Conservation (phyloP, 1,139 yeast species). For the Diutina pseudorugosa region DNA sequence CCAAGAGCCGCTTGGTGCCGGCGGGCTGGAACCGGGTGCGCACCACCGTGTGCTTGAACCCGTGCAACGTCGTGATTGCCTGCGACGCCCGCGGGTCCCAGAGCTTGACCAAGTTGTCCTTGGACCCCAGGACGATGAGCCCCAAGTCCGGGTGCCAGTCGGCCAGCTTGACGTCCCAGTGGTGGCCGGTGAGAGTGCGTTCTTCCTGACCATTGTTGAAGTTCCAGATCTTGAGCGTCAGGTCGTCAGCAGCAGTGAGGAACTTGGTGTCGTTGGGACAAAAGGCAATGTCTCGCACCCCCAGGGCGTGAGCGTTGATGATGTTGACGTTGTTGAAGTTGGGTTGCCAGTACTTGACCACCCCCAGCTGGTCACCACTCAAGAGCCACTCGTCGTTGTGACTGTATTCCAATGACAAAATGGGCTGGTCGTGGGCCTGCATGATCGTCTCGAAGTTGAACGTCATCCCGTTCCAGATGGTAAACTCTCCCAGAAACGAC, state of each 20-base stretch:
- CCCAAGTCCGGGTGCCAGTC: constrained; percentile 96
- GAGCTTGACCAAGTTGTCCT: constrained; percentile 81
- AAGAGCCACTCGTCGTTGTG: constrained; percentile 92
- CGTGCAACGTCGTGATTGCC: constrained; percentile 73
- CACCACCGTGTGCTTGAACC: constrained; percentile 87
- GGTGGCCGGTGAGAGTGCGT: constrained; percentile 74
- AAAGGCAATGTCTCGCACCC: constrained; percentile 77
- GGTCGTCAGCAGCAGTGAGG: constrained; percentile 88
- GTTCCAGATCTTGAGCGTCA: constrained; percentile 84
- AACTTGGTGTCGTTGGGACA: constrained; percentile 86
- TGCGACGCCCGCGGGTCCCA: constrained; percentile 89
- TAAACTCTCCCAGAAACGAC: constrained; percentile 88
- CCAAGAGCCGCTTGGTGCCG: constrained; percentile 56
- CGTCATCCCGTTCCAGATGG: constrained; percentile 93
- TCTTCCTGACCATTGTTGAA: constrained; percentile 86
- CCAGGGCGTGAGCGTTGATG: constrained; percentile 67
- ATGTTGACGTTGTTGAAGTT: constrained; percentile 93
- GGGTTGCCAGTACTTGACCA: constrained; percentile 93
- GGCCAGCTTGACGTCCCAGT: constrained; percentile 96
- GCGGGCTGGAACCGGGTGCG: constrained; percentile 72
- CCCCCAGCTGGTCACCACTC: constrained; percentile 89
- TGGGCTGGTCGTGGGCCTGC: constrained; percentile 96
- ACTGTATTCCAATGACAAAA: constrained; percentile 67
- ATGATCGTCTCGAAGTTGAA: constrained; percentile 93
- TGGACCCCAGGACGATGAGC: constrained; percentile 75